Conservation (phyloP, 2,329 filamentous ascomycete genomes). For the Akanthomyces muscarius region DNA sequence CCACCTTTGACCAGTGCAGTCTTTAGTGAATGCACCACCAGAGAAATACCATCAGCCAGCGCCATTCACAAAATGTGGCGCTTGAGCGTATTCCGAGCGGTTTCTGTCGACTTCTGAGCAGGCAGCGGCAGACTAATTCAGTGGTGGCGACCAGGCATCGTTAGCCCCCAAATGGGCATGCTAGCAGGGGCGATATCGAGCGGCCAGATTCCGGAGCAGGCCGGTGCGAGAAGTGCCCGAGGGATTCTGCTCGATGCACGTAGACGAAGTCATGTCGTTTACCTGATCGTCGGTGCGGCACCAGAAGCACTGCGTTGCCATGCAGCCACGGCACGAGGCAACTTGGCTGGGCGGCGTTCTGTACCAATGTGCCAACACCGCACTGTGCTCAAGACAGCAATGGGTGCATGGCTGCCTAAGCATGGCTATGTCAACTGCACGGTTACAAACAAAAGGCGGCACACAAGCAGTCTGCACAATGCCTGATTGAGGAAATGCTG, state of each 20-base stretch:
- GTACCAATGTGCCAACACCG: background rate
- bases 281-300: background rate
- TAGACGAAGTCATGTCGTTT: background rate
- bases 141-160: background rate
- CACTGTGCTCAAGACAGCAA: background rate
- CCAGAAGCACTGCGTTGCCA: background rate
- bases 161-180: background rate
- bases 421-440: background rate
- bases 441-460: background rate
- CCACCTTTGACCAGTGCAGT: background rate
- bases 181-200: background rate
- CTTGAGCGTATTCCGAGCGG: background rate
- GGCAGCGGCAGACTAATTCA: background rate
- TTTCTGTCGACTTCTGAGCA: background rate
- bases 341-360: background rate
- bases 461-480: background rate
- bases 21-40: constrained; percentile 5
- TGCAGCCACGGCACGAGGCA: constrained; percentile 9
- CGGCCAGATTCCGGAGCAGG: constrained; percentile 1
- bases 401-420: background rate
- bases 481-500: background rate
- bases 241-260: background rate
- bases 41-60: background rate
- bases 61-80: background rate
- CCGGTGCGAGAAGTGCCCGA: constrained; percentile 1